Evolutionary conservation across 2,329 filamentous ascomycete genomes (phyloP).

Genomic region (Dactylellina cionopaga): DNA sequence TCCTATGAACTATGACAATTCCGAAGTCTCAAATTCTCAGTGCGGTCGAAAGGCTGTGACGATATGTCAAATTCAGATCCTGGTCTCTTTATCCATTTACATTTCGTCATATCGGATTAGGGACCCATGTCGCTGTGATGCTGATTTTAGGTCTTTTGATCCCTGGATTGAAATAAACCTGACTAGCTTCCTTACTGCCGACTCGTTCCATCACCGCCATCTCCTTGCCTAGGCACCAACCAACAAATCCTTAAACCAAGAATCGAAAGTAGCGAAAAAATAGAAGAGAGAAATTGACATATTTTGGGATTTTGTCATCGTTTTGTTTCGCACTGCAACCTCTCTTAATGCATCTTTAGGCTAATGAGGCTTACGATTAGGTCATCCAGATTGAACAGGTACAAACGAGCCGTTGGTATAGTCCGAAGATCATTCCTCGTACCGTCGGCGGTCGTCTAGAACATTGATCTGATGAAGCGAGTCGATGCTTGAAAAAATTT

Average conservation of each 20-base stretch:
- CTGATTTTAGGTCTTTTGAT: constrained; percentile 36
- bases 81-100: constrained; percentile 31
- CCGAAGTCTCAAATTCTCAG: constrained; percentile 8
- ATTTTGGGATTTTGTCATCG: constrained; percentile 48
- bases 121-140: constrained; percentile 33
- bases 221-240: background rate
- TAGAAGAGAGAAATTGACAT: constrained; percentile 9
- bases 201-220: constrained; percentile 11
- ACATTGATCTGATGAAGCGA: background rate
- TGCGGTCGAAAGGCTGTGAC: constrained; percentile 35
- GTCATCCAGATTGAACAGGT: constrained; percentile 28
- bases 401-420: constrained; percentile 31
- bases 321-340: constrained; percentile 6
- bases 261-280: constrained; percentile 3
- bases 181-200: constrained; percentile 30
- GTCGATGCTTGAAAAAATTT: background rate
- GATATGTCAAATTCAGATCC: constrained; percentile 11
- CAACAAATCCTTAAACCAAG: constrained; percentile 27
- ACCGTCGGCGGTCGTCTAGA: constrained; percentile 18
- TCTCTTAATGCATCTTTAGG: constrained; percentile 26
- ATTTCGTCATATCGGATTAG: constrained; percentile 52
- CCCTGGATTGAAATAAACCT: constrained; percentile 1
- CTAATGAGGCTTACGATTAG: constrained; percentile 38
- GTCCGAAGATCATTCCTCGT: constrained; percentile 18
- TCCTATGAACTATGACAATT: constrained; percentile 1